Evolutionary conservation across 441 rosid species (phyloP).

Genomic region (Populus hybrid): DNA sequence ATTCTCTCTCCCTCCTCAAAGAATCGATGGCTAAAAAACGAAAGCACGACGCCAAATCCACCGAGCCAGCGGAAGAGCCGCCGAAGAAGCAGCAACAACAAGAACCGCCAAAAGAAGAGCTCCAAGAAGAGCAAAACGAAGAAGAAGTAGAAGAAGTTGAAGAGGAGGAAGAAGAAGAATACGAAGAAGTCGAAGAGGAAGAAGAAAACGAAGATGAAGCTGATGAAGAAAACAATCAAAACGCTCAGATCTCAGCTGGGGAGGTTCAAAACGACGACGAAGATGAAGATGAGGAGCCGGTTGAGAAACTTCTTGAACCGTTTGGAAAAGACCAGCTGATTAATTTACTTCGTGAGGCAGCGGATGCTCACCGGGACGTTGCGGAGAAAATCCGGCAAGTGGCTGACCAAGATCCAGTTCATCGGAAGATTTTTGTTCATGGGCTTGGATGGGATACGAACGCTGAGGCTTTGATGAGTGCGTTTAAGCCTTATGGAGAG

Average conservation of each 20-base stretch:
- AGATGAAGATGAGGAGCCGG: slow-evolving; percentile 24
- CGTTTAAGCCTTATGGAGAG: slow-evolving; percentile 37
- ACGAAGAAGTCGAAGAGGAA: slow-evolving; percentile 14
- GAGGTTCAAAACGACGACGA: neutral
- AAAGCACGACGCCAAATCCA: neutral
- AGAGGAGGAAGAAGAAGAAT: slow-evolving; percentile 11
- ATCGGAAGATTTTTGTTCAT: slow-evolving; percentile 51
- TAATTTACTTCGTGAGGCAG: slow-evolving; percentile 29
- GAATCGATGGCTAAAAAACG: neutral
- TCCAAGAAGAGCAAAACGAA: neutral
- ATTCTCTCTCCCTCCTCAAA: neutral
- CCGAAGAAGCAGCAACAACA: slow-evolving; percentile 18
- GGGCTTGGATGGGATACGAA: slow-evolving; percentile 29
- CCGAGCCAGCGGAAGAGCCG: slow-evolving; percentile 11
- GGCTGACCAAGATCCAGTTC: slow-evolving; percentile 43
- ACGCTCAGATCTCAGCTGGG: slow-evolving; percentile 5
- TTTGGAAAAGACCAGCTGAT: slow-evolving; percentile 35
- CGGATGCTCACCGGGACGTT: slow-evolving; percentile 20
- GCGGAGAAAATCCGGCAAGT: slow-evolving; percentile 18
- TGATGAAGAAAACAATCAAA: slow-evolving; percentile 9
- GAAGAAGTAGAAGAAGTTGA: slow-evolving; percentile 22
- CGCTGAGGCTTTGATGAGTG: slow-evolving; percentile 24
- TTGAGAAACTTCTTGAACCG: slow-evolving; percentile 38
- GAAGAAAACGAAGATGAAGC: slow-evolving; percentile 18
- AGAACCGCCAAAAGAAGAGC: slow-evolving; percentile 8